Base-by-base conservation (phyloP, 2,329 filamentous ascomycete species). In the Fusarium sororula region DNA sequence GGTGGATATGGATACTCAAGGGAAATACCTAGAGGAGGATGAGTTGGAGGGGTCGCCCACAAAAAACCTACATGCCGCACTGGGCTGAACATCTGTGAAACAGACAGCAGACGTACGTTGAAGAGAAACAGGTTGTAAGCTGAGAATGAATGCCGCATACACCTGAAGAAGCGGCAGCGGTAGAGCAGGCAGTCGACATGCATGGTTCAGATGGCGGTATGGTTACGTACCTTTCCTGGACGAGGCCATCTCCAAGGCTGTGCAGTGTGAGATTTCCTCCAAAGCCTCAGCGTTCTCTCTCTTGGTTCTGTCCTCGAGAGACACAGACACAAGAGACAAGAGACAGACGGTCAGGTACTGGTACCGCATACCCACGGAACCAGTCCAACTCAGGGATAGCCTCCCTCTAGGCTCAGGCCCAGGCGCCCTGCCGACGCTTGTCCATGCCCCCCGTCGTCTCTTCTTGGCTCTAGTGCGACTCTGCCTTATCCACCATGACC, bases 401-500 rank as follows among this genome's bases (percentile, higher is more conserved):
- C 67, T 67, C 53, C 35, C 65, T 75, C 74, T 64, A 72, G 68
- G 47, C 57, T 62, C 71, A 72, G 72, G 73, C 70, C 70, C 70
- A 77, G 71, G 68, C 72, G 70, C 68, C 75, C 66, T 73, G 73
- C 70, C 71, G 68, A 74, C 73, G 70, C 70, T 69, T 65, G 62
- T 61, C 65, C 64, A 77, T 70, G 66, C 69, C 66, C 70, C 65
- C 73, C 59, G 55, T 57, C 55, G 66, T 51, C 70, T 75, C 63
- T 68, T 68, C 64, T 63, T 59, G 64, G 70, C 44, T 59, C 68
- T 72, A 64, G 74, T 66, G 74, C 53, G 67, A 66, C 68, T 71
- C 59, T 66, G 65, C 71, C 62, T 68, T 66, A 66, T 57, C 66
- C 65, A 77, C 75, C 56, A 48, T 42, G 63, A 42, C 65, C 65